These are phyloP conservation scores for Ogataea ganodermae DNA, from an alignment of 805 yeast species.

Conservation along the genomic window DNA sequence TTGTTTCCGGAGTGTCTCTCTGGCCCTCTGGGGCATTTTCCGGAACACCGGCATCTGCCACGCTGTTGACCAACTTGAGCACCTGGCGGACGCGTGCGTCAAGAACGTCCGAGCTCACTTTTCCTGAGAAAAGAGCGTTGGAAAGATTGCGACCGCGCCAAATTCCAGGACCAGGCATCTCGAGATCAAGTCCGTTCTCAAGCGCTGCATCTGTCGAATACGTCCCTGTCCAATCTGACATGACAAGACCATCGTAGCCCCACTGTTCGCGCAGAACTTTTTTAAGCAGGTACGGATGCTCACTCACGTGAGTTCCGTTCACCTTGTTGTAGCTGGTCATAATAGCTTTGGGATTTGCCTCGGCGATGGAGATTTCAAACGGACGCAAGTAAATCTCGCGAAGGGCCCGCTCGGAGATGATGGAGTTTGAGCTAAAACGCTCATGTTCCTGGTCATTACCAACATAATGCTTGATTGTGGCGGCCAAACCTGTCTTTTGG, in stretches of 20 bases:
- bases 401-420: constrained; percentile 59
- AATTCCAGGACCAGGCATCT: constrained; percentile 63
- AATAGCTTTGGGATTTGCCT: constrained; percentile 52
- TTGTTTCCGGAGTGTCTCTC: constrained; percentile 50
- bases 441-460: constrained; percentile 65
- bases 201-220: constrained; percentile 49
- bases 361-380: constrained; percentile 58
- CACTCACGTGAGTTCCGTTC: constrained; percentile 60
- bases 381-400: constrained; percentile 67
- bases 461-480: constrained; percentile 63
- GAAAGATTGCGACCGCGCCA: constrained; percentile 42
- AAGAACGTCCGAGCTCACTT: constrained; percentile 42
- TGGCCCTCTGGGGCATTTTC: constrained; percentile 40
- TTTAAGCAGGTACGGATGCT: constrained; percentile 43
- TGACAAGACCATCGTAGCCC: constrained; percentile 55
- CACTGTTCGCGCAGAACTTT: constrained; percentile 56
- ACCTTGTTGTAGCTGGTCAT: constrained; percentile 67
- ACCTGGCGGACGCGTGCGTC: constrained; percentile 52
- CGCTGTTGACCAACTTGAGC: constrained; percentile 48
- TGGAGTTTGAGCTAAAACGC: constrained; percentile 48
- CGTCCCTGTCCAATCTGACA: constrained; percentile 69
- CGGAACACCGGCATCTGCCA: constrained; percentile 43
- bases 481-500: constrained; percentile 51
- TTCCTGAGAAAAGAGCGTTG: constrained; percentile 44
- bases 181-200: constrained; percentile 60